A percentile compares a stretch with the other conserved stretches of the same genome.
phyloP scores from a whole-genome alignment of 768 basidiomycete species.

The Leccinum olivaceopallidum region DNA sequence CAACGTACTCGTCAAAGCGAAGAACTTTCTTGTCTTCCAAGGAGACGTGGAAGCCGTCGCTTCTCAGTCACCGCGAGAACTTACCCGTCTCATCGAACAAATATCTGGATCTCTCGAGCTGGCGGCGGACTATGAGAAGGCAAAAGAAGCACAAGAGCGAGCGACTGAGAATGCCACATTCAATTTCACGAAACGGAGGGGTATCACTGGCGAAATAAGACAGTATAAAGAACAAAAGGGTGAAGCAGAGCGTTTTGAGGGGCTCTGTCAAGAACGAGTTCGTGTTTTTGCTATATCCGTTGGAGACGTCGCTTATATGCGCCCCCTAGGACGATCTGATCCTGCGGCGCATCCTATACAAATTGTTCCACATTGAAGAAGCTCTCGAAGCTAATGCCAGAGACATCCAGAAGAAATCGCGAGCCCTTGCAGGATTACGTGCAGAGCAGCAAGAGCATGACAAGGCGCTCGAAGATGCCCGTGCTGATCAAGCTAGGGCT shows the following conservation, averaged over 20 bases:
- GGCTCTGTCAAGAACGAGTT: constrained; percentile 72
- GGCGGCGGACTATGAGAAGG: constrained; percentile 83
- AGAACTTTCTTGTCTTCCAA: constrained; percentile 99
- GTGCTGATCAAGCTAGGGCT: constrained; percentile 78
- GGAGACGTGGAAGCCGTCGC: constrained; percentile 99
- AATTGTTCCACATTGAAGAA: constrained; percentile 86
- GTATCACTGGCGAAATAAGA: constrained; percentile 93
- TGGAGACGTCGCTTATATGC: constrained; percentile 6
- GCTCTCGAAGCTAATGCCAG: constrained; percentile 72
- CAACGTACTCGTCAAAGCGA: constrained; percentile 97
- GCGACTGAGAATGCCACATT: constrained; percentile 94
- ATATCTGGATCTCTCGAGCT: constrained; percentile 94
- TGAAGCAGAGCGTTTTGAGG: constrained; percentile 88
- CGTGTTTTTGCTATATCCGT: constrained; percentile 21
- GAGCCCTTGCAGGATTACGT: constrained; percentile 64
- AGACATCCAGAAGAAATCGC: constrained; percentile 72
- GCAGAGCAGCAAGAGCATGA: constrained; percentile 73
- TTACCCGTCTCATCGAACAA: constrained; percentile 90
- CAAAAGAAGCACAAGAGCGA: constrained; percentile 82
- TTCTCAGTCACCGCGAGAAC: constrained; percentile 87
- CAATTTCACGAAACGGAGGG: constrained; percentile 92
- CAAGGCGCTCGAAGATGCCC: constrained; percentile 66
- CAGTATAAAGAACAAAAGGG: constrained; percentile 97
- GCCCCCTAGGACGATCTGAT: constrained; percentile 71
- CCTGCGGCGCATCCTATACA: constrained; percentile 81